Conservation (phyloP, 768 basidiomycete genomes). For the Tricholoma sp. region DNA sequence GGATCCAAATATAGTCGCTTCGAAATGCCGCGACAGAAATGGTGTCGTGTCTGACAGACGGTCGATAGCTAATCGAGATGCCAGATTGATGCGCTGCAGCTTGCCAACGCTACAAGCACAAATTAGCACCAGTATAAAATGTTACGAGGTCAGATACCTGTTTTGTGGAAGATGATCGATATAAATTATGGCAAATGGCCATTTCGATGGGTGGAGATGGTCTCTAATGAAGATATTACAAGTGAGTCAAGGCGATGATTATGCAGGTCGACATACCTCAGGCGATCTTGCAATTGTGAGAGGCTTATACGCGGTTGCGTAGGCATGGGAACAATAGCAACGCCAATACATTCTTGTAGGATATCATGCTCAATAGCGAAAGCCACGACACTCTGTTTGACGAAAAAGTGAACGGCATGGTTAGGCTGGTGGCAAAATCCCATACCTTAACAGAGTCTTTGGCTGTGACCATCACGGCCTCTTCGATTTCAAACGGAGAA, state of each 20-base stretch:
- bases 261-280: conserved; percentile 23
- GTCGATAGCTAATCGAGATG: conserved; percentile 35
- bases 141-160: conserved; percentile 15
- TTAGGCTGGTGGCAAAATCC: neutral
- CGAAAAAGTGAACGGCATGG: neutral
- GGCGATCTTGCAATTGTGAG: conserved; percentile 35
- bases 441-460: conserved; percentile 35
- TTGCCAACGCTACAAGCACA: conserved; percentile 32
- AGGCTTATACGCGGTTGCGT: conserved; percentile 32
- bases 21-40: conserved; percentile 34
- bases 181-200: conserved; percentile 44
- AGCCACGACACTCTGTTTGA: conserved; percentile 30
- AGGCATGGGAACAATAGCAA: conserved; percentile 34
- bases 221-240: conserved; percentile 22
- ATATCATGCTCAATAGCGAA: conserved; percentile 44
- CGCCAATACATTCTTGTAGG: conserved; percentile 42
- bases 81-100: conserved; percentile 40
- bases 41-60: conserved; percentile 30
- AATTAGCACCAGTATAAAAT: neutral
- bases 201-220: conserved; percentile 43
- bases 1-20: conserved; percentile 28
- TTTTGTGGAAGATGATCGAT: conserved; percentile 46
- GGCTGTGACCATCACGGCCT: conserved; percentile 42
- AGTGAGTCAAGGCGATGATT: neutral
- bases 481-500: conserved; percentile 57